Conservation (phyloP, 768 basidiomycete genomes). For the Lyophyllum atratum region DNA sequence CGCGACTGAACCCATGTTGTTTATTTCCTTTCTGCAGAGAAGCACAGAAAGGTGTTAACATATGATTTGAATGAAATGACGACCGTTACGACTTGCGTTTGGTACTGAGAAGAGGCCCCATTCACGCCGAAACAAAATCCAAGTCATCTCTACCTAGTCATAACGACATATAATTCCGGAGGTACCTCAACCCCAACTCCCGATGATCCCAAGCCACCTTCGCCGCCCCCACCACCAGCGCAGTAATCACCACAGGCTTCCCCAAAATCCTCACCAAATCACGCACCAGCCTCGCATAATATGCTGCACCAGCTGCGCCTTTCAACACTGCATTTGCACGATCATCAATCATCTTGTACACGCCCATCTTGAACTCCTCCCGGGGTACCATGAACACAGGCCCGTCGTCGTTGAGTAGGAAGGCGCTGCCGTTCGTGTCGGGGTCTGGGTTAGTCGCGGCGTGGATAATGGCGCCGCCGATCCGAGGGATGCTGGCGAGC, state of each 20-base stretch:
- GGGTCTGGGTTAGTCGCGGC: slow-evolving; percentile 48
- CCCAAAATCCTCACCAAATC: slow-evolving; percentile 32
- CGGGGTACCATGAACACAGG: slow-evolving; percentile 47
- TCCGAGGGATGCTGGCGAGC: slow-evolving; percentile 43
- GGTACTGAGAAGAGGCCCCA: no score
- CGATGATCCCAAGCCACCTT: slow-evolving; percentile 31
- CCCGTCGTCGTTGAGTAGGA: slow-evolving; percentile 51
- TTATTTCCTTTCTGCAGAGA: slow-evolving; percentile 16
- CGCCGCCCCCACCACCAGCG: slow-evolving; percentile 20
- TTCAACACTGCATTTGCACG: slow-evolving; percentile 34
- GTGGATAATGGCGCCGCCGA: slow-evolving; percentile 54
- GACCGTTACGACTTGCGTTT: not conserved
- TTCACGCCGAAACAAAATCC: not conserved
- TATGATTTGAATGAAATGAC: slow-evolving; percentile 1
- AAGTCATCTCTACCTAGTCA: not conserved
- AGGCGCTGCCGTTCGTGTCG: slow-evolving; percentile 46
- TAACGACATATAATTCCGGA: slow-evolving; percentile 12
- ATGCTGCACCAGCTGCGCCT: slow-evolving; percentile 24
- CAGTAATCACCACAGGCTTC: slow-evolving; percentile 24
- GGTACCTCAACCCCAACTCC: slow-evolving; percentile 14
- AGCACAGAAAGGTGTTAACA: slow-evolving; percentile 24
- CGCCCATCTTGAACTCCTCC: slow-evolving; percentile 50
- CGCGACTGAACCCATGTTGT: not conserved
- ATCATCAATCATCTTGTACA: slow-evolving; percentile 54
- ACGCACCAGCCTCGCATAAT: slow-evolving; percentile 27